Evolutionary conservation across 2,329 filamentous ascomycete species (phyloP), one percentile per base, ranked within the genome.

Genomic region (Exophiala aquamarina): DNA sequence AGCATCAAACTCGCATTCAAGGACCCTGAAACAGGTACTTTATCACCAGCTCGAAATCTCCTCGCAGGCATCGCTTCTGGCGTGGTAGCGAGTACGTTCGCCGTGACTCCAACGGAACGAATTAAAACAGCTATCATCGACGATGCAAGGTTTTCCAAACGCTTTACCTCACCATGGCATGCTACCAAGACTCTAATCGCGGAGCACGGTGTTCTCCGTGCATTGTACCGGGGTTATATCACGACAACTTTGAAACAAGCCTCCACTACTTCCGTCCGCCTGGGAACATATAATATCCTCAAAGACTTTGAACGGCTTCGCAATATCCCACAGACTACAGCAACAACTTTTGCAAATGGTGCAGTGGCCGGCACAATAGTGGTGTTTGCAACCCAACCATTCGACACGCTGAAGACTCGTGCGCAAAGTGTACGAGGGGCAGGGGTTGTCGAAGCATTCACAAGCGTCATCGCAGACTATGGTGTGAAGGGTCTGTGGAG

Each of bases 91-190:
- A 81, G 75, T 44, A 70, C 83, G 0, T 73, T 78, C n/a, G 82
- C 81, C 1, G 83, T 87, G 1, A 87, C 83, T 2, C 83, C 83
- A 0, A 84, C 81, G 0, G 83, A 87, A 59, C 72, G 83, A 13
- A 79, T 87, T 59, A 87, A 86, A 62, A 87, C 83, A 1, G 82
- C 82, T 0, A 61, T 86, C 58, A 84, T 84, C 50, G 81, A 84
- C 60, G 81, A 84, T 58, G 79, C 78, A 6, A 65, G 78, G 11
- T 36, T 44, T 32, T 53, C 56, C 15, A 71, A 67, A 29, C 66
- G 73, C 14, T 83, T 81, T 61, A 67, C 65, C 2, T 72, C 70
- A 3, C 70, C 77, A 0, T 54, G 69, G 28, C 78, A 83, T 58
- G 79, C 78, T 21, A 68, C 77, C 3, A 60, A 59, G 3, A 64